A percentile compares a stretch with the other conserved stretches of the same genome.
phyloP scores from a whole-genome alignment of 208 protist genomes.

The Polymyxa betae region DNA sequence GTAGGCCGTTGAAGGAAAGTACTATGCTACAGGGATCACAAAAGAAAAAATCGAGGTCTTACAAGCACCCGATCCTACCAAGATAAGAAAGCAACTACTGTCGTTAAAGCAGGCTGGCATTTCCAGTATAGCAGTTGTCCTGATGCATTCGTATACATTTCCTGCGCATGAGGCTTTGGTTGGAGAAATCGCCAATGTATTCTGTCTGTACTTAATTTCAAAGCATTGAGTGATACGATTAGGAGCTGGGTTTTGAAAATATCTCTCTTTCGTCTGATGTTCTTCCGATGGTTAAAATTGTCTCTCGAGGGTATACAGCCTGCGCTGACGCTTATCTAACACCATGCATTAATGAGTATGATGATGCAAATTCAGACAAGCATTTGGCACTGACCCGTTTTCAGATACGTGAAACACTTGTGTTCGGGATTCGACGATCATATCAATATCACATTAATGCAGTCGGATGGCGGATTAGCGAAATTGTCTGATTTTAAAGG shows the following conservation, averaged over 20 bases:
- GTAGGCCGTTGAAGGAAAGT: too few relatives aligned
- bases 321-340: slow-evolving; percentile 92
- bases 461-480: slow-evolving; percentile 88
- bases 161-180: slow-evolving; percentile 81
- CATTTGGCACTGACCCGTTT: too few relatives aligned
- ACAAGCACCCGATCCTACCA: slow-evolving; percentile 70
- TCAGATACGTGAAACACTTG: not conserved
- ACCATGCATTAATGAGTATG: slow-evolving; percentile 81
- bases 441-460: slow-evolving; percentile 78
- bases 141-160: slow-evolving; percentile 90
- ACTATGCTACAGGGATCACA: slow-evolving; percentile 65
- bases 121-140: slow-evolving; percentile 82
- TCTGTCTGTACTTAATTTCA: slow-evolving; percentile 53
- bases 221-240: not conserved
- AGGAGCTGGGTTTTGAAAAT: slow-evolving; percentile 79
- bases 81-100: slow-evolving; percentile 71
- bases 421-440: slow-evolving; percentile 55
- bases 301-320: slow-evolving; percentile 86
- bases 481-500: slow-evolving; percentile 84
- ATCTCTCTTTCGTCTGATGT: slow-evolving; percentile 85
- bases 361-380: not conserved
- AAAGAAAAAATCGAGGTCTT: slow-evolving; percentile 80
- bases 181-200: slow-evolving; percentile 77
- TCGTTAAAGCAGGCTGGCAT: slow-evolving; percentile 78
- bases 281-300: slow-evolving; percentile 87